Evolutionary conservation across 768 basidiomycete species (phyloP), one percentile per base, ranked within the genome.

Genomic region (Rickenella mellea): DNA sequence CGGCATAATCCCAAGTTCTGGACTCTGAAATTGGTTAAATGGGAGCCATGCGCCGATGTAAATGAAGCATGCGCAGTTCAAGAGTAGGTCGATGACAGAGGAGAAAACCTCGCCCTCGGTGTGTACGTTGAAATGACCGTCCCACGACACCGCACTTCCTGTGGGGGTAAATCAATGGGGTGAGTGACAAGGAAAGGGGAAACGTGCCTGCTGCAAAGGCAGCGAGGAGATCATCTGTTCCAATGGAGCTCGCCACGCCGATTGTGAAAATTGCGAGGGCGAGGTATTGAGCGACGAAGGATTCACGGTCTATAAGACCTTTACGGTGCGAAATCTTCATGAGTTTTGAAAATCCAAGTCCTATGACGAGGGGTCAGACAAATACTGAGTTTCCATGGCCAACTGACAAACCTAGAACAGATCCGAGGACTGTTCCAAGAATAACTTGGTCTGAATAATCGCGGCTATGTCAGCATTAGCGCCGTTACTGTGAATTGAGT

Each of bases 131-230:
- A 86, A 86, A 50, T 87, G 70, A 2, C 79, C 86, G 59, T 94
- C 91, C 90, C 88, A 93, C 6, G 88, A 88, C 49, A 97, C 83
- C 1, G 93, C 88, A 40, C 73, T 79, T 2, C 93, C 93, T 80
- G 61, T 57, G 32, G 56, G 58, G 27, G n/a, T n/a, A n/a, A n/a
- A n/a, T n/a, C n/a, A n/a, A n/a, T 15, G 17, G 26, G 14, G 33
- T 5, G 28, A n/a, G 19, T 27, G 10, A 6, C 22, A 8, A 26
- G 38, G 26, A n/a, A 10, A 4, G 8, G 21, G n/a, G 35, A 32
- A 20, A 42, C 65, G 21, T 32, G 79, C 84, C 84, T 52, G 80
- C 80, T 39, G 85, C 83, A 55, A 96, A 98, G 0, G 87, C 79
- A 1, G 90, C 93, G 29, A 98, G 64, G 9, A 98, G 72, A 55